Conservation (phyloP, 1,284 basidiomycete genomes). For the Leccinum glutinopallens region DNA sequence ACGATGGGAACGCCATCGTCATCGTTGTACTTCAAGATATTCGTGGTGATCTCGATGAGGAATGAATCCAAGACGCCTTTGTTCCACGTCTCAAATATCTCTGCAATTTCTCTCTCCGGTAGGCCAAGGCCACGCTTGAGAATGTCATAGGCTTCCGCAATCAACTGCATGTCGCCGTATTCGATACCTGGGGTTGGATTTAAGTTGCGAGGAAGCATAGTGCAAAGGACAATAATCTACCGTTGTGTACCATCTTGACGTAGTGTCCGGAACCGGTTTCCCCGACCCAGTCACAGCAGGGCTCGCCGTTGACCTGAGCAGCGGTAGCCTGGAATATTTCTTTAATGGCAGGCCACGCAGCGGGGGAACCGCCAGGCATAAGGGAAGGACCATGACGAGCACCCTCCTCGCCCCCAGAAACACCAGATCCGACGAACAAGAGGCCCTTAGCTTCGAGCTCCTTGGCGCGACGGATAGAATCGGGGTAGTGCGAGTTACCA, state of each 20-base stretch:
- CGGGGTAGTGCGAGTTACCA: constrained; percentile 99
- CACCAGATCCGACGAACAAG: constrained; percentile 98
- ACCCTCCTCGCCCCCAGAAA: constrained; percentile 99
- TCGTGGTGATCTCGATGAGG: constrained; percentile 97
- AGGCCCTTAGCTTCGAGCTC: constrained; percentile 95
- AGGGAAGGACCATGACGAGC: constrained; percentile 97
- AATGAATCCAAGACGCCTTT: constrained; percentile 99
- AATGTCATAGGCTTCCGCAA: constrained; percentile 98
- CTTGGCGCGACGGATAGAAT: constrained; percentile 92
- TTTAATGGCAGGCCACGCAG: constrained; percentile 97
- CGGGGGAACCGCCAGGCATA: constrained; percentile 97
- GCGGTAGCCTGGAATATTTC: constrained; percentile 98
- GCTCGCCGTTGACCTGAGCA: constrained; percentile 93
- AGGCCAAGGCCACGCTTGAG: constrained; percentile 95
- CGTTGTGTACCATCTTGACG: constrained; percentile 99
- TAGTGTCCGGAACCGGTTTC: constrained; percentile 94
- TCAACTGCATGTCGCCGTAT: constrained; percentile 99
- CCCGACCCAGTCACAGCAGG: constrained; percentile 99
- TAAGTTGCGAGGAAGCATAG: constrained; percentile 20
- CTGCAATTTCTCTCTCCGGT: constrained; percentile 83
- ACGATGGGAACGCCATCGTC: constrained; percentile 91
- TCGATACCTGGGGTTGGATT: constrained; percentile 73
- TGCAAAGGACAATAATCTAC: constrained; percentile 43
- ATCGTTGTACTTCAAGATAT: constrained; percentile 96
- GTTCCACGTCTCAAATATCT: constrained; percentile 94